Base-by-base conservation (phyloP, 495 filamentous ascomycete genomes). In the Neurospora sublineolata region DNA sequence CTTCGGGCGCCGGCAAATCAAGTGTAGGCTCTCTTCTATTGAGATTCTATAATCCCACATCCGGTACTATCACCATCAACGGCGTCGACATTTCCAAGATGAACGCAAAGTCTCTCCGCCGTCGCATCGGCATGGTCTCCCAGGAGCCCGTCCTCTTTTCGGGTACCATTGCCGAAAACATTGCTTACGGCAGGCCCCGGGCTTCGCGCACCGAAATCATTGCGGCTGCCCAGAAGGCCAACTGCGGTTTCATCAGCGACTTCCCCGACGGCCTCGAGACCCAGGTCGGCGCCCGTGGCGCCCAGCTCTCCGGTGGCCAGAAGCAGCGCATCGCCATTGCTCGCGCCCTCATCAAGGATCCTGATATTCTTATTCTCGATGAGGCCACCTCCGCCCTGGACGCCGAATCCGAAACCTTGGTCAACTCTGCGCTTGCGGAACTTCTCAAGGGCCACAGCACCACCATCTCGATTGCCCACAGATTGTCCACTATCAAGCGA, bases 241-340 rank as follows among this genome's bases (percentile, higher is more conserved):
- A 99, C 79, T 98, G 95, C 79, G 88, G 90, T 69, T 99, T 99
- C 78, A 97, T 99, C 80, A 89, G 89, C 76, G 96, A 98, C 79
- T 97, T 98, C 79, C 95, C 94, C 0, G 93, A 98, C 71, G 95
- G 95, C 8, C 88, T 99, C 11, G 94, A 98, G 75, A 99, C 95
- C 4, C 90, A 91, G 68, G 95, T 97, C 10, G 95, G 95, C 68
- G 91, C 95, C 20, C 89, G 95, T 44, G 95, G 95, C 30, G 93
- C 95, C 3, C 95, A 97, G 79, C 85, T 99, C 8, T 97, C 93
- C 9, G 95, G 95, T 40, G 95, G 95, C 2, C 95, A 99, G 80
- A 98, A 98, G 81, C 96, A 98, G 78, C 91, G 95, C 71, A 97
- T 99, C 76, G 96, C 95, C 33, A 98, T 99, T 80, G 95, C 95